phyloP scores from a whole-genome alignment of 2,329 filamentous ascomycete species.

The Dothideomycetidae sp. region DNA sequence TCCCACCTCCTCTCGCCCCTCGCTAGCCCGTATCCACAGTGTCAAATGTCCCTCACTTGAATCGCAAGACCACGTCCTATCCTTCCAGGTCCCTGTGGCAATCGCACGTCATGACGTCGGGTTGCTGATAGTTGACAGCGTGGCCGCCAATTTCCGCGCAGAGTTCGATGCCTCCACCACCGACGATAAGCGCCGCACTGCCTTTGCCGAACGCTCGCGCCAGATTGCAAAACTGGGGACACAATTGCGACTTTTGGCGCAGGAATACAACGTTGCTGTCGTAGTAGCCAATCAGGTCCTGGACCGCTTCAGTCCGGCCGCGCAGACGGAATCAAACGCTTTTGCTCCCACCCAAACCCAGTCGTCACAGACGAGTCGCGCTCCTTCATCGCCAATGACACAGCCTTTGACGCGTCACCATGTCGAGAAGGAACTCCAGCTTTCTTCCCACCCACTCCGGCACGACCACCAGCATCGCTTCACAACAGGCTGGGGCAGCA shows the following conservation, averaged over 20 bases:
- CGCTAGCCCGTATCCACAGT: slow-evolving; percentile 62
- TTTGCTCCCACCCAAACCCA: background rate
- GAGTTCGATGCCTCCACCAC: slow-evolving; percentile 50
- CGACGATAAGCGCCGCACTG: slow-evolving; percentile 10
- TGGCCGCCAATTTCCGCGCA: slow-evolving; percentile 89
- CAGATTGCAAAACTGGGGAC: slow-evolving; percentile 67
- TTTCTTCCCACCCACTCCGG: slow-evolving; percentile 43
- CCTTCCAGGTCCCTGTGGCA: slow-evolving; percentile 80
- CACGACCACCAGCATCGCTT: slow-evolving; percentile 86
- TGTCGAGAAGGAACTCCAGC: background rate
- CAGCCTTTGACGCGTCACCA: background rate
- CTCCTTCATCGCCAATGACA: slow-evolving; percentile 3
- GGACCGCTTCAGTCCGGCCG: slow-evolving; percentile 53
- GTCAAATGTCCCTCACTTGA: slow-evolving; percentile 81
- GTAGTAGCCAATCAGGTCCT: slow-evolving; percentile 93
- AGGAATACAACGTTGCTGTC: slow-evolving; percentile 60
- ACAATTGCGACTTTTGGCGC: slow-evolving; percentile 61
- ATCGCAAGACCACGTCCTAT: slow-evolving; percentile 86
- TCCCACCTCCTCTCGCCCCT: slow-evolving; percentile 36
- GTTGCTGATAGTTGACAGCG: slow-evolving; percentile 74
- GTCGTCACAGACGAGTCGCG: slow-evolving; percentile 4
- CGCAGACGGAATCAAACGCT: slow-evolving; percentile 2
- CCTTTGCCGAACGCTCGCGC: slow-evolving; percentile 58
- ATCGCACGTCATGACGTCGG: slow-evolving; percentile 63
- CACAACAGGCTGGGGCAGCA: slow-evolving; percentile 90